phyloP scores from a whole-genome alignment of 108 stramenopile species.

The Nannochloropsis gaditana region DNA sequence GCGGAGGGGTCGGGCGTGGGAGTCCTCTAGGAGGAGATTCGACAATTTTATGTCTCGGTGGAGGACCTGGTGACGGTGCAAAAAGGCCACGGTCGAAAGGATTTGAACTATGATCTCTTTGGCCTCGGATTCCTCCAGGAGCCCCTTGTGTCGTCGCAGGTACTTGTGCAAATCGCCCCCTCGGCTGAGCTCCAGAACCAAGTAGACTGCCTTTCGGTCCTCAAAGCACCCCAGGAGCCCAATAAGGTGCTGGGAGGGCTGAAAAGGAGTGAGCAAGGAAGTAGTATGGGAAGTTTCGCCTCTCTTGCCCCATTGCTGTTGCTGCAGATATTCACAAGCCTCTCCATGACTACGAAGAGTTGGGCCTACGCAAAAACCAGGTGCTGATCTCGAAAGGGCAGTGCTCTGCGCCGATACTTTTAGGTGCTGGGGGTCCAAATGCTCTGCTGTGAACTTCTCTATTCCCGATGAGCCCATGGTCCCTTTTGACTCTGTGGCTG shows the following conservation, averaged over 20 bases:
- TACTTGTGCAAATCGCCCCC: constrained; percentile 49
- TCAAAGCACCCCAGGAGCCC: constrained; percentile 49
- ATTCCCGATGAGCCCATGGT: background rate
- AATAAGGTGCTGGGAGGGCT: background rate
- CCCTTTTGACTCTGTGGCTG: background rate
- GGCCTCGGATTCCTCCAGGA: constrained; percentile 43
- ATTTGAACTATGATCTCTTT: constrained; percentile 47
- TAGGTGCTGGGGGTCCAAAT: background rate
- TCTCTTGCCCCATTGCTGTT: background rate
- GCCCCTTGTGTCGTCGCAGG: constrained; percentile 23
- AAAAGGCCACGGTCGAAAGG: constrained; percentile 49
- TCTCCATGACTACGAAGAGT: too few relatives aligned
- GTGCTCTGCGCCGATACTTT: background rate
- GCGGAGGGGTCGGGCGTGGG: background rate
- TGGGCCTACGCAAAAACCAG: too few relatives aligned
- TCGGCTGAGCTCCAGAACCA: constrained; percentile 54
- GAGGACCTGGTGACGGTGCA: constrained; percentile 54
- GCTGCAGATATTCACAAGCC: background rate
- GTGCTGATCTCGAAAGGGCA: too few relatives aligned
- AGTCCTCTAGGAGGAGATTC: constrained; percentile 52
- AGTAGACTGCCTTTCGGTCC: constrained; percentile 45
- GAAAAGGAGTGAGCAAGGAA: constrained; percentile 27
- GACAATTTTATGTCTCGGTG: constrained; percentile 62
- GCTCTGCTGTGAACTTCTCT: too few relatives aligned
- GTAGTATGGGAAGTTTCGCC: background rate